Evolutionary conservation across 192 early-diverging fungal genomes (phyloP), one percentile per base, ranked within the genome.

Genomic region (Mycoemilia scoparia): DNA sequence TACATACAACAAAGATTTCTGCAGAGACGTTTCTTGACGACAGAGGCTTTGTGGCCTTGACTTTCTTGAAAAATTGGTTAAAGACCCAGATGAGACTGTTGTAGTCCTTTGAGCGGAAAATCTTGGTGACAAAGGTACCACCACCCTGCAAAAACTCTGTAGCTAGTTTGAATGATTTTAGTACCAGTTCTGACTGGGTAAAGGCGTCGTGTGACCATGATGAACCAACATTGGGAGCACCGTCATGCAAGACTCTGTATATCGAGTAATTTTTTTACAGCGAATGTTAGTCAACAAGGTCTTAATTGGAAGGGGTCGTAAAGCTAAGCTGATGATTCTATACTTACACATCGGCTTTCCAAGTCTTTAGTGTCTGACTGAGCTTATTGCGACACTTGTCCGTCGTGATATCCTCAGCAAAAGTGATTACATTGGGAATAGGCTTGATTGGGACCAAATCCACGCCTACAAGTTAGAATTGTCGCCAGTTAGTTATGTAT

Each of bases 331-430:
- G 19, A 12, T 14, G 28, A 43, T 60, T 56, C 64, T 81, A 75
- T n/a, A n/a, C n/a, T n/a, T n/a, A n/a, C n/a, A 97, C 86, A 61
- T 98, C 93, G 4, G 84, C 90, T 57, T 93, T 95, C 89, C 89
- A 98, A 14, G 82, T 87, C 65, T 93, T 98, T 51, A 98, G 71
- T 44, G 90, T 84, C 24, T 68, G 57, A 38, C 85, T 78, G 33
- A 98, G 45, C 22, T 76, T 78, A 14, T 69, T 56, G 54, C 88
- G 63, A 61, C 93, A 98, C 54, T 82, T 85, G 38, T 87, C 80
- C 4, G 85, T 88, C 29, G 91, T 83, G 41, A 98, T 98, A 58
- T 98, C 93, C 52, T 93, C 88, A 20, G 80, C 80, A 45, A 86
- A 83, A 2, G 93, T 95, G 38, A 95, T 88, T 25, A 88, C 79